phyloP scores from a whole-genome alignment of 345 rosid species.

The Reutealis trisperma region DNA sequence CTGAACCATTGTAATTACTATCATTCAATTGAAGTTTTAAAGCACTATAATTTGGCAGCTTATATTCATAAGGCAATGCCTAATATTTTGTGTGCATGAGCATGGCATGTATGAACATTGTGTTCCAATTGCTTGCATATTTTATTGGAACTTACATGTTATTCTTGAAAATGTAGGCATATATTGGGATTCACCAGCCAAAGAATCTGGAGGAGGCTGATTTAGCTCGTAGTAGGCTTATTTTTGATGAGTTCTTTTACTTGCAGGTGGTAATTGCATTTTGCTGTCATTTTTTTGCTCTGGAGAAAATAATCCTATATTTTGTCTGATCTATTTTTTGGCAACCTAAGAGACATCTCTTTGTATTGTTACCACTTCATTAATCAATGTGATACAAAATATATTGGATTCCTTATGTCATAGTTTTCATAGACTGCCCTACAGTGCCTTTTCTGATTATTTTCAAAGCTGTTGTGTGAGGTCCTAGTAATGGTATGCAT shows the following conservation, averaged over 20 bases:
- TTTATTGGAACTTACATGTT: not conserved
- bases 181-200: constrained; percentile 81
- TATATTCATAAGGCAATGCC: not conserved
- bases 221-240: constrained; percentile 89
- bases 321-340: not conserved
- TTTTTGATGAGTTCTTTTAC: constrained; percentile 93
- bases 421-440: not conserved
- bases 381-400: no score
- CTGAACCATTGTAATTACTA: not conserved
- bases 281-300: not conserved
- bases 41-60: not conserved
- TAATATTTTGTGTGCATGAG: not conserved
- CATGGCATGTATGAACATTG: not conserved
- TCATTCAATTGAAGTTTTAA: not conserved
- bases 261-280: constrained; percentile 61
- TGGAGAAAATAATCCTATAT: constrained; percentile 3
- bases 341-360: not conserved
- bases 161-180: constrained; percentile 55
- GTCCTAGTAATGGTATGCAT: not conserved
- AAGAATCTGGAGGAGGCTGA: constrained; percentile 78
- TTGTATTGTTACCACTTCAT: not conserved
- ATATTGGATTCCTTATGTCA: not conserved
- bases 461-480: not conserved
- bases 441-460: not conserved
- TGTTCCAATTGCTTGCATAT: not conserved